Evolutionary conservation across 2,329 filamentous ascomycete species (phyloP), one percentile per base, ranked within the genome.

Genomic region (Sclerotinia trifoliorum): DNA sequence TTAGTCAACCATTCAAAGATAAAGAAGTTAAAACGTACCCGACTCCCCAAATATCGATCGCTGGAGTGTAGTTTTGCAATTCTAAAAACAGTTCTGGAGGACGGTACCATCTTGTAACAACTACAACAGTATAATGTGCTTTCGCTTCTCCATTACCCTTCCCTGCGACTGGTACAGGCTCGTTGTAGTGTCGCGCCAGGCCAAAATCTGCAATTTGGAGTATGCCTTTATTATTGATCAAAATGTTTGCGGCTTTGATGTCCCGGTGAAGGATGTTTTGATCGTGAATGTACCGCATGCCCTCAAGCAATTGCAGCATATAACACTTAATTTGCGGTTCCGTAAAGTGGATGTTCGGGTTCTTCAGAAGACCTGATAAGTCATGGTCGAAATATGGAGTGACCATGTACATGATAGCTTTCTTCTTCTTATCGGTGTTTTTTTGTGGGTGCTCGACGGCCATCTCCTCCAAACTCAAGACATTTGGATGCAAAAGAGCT

Each of bases 321-420:
- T 99, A 99, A 81, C 95, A 99, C 80, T 99, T 99, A 80, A 98
- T 96, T 78, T 98, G 94, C 5, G 92, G 86, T 76, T 94, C 90
- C 61, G 90, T 91, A 76, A 99, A 94, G 52, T 87, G 86, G 51
- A 99, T 94, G 8, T 90, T 88, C 13, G 94, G 94, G 75, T 99
- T 99, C 79, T 98, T 95, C 75, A 99, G 88, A 42, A 99, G 87
- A 56, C 95, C 95, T 11, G 94, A 96, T n/a, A 99, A 85, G 80
- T 99, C 95, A 80, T 99, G 95, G 75, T 98, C 94, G 93, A 98
- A 97, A 79, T 99, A 99, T 8, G 94, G 95, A 56, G 90, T 97
- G 64, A 96, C 94, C 95, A 99, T 99, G 81, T 98, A 98, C 84
- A 99, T 93, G 74, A 94, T 94, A 4, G 90, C 89, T 69, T 90